These are phyloP conservation scores for Amauroascus niger DNA, from an alignment of 2,329 filamentous ascomycete genomes.

Conservation along the genomic window DNA sequence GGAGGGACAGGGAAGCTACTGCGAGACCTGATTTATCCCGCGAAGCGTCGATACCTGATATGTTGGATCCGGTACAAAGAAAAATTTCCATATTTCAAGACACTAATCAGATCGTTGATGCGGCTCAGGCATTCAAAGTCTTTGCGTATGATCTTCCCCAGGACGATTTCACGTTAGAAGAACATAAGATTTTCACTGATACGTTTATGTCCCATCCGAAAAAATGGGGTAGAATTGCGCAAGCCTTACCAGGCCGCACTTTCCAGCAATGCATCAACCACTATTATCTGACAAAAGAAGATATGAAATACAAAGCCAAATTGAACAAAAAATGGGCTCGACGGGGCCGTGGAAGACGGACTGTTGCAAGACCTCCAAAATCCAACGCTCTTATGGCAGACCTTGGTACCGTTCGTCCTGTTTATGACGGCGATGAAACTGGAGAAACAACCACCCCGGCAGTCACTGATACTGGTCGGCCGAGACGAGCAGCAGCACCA, in stretches of 20 bases:
- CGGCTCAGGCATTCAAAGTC: constrained; percentile 32
- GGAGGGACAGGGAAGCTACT: constrained; percentile 36
- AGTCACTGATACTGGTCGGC: constrained; percentile 43
- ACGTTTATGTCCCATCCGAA: constrained; percentile 42
- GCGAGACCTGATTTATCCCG: constrained; percentile 37
- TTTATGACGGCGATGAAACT: constrained; percentile 38
- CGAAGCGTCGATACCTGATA: constrained; percentile 41
- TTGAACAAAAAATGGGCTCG: constrained; percentile 39
- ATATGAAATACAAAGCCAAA: constrained; percentile 43
- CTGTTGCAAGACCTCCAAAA: constrained; percentile 32
- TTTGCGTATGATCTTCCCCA: constrained; percentile 39
- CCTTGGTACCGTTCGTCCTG: constrained; percentile 35
- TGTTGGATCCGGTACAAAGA: constrained; percentile 36
- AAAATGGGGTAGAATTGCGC: constrained; percentile 45
- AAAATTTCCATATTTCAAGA: constrained; percentile 38
- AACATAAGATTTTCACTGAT: constrained; percentile 39
- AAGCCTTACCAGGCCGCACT: constrained; percentile 37
- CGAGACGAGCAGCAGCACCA: constrained; percentile 41
- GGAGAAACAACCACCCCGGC: constrained; percentile 27
- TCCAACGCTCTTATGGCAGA: constrained; percentile 43
- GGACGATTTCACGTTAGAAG: constrained; percentile 41
- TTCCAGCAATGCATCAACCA: constrained; percentile 43
- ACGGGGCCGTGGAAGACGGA: constrained; percentile 30
- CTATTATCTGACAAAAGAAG: constrained; percentile 44
- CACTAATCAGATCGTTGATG: constrained; percentile 37